These are phyloP conservation scores for Ceratobasidium sp. DNA, from an alignment of 1,284 basidiomycete species.

Conservation along the genomic window DNA sequence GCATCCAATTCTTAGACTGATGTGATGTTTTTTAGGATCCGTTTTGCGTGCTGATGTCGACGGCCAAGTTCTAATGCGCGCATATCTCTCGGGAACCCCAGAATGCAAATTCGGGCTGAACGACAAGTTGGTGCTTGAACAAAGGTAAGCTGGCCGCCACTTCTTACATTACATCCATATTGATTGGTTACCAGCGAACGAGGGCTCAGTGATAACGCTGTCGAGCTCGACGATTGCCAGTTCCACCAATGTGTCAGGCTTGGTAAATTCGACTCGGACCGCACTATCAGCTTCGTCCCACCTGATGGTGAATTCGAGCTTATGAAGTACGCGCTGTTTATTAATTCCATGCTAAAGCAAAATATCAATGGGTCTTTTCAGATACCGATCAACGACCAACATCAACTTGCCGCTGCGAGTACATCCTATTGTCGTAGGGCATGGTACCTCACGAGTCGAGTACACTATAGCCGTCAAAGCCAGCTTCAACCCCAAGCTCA, in stretches of 20 bases:
- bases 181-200: constrained; percentile 59
- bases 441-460: constrained; percentile 90
- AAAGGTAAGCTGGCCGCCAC: constrained; percentile 58
- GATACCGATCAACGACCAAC: constrained; percentile 95
- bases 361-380: constrained; percentile 52
- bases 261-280: constrained; percentile 91
- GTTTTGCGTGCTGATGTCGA: constrained; percentile 97
- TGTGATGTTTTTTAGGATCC: constrained; percentile 68
- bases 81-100: constrained; percentile 94
- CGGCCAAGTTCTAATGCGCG: constrained; percentile 97
- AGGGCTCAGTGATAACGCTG: constrained; percentile 74
- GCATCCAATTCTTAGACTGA: background rate
- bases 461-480: constrained; percentile 91
- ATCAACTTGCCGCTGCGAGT: constrained; percentile 93
- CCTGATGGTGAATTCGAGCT: constrained; percentile 99
- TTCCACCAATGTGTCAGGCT: constrained; percentile 99
- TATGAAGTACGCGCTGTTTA: constrained; percentile 79
- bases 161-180: background rate
- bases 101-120: constrained; percentile 99
- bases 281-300: constrained; percentile 96
- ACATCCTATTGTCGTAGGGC: constrained; percentile 91
- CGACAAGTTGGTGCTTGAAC: constrained; percentile 97
- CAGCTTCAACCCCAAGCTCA: constrained; percentile 91
- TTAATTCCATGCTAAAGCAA: constrained; percentile 4
- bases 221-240: constrained; percentile 96